Conservation (phyloP, 768 basidiomycete species). For the Suillus placidus region DNA sequence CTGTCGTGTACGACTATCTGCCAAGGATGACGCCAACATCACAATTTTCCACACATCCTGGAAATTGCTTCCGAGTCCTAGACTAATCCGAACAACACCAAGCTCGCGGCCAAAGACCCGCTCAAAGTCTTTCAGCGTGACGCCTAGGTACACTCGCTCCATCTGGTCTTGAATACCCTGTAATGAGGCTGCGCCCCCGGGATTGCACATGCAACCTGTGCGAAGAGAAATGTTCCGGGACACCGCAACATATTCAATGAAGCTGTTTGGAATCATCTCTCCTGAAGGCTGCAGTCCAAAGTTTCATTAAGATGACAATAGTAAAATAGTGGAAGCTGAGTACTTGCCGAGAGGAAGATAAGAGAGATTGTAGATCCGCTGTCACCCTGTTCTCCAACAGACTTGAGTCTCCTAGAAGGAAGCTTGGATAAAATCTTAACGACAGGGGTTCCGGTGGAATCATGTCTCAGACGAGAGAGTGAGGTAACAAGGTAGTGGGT, state of each 20-base stretch:
- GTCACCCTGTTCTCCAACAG: constrained; percentile 67
- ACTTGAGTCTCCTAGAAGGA: constrained; percentile 54
- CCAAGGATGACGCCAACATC: constrained; percentile 50
- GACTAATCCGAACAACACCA: constrained; percentile 75
- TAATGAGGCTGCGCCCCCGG: constrained; percentile 76
- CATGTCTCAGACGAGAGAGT: constrained; percentile 62
- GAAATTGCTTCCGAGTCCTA: constrained; percentile 81
- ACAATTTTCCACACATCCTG: constrained; percentile 68
- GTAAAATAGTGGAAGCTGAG: not conserved
- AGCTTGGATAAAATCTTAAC: constrained; percentile 68
- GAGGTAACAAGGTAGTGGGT: constrained; percentile 61
- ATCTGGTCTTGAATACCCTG: constrained; percentile 69
- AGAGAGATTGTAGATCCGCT: constrained; percentile 65
- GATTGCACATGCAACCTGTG: constrained; percentile 89
- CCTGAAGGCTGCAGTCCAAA: constrained; percentile 53
- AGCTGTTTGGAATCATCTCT: constrained; percentile 69
- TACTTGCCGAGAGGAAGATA: constrained; percentile 63
- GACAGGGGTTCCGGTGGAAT: constrained; percentile 58
- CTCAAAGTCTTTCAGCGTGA: constrained; percentile 66
- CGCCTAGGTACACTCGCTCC: constrained; percentile 58
- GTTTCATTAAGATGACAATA: not conserved
- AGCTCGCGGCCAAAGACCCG: constrained; percentile 62
- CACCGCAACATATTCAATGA: constrained; percentile 71
- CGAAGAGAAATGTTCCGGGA: constrained; percentile 70
- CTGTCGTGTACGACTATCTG: constrained; percentile 38